Conservation (phyloP, 495 filamentous ascomycete genomes). For the Evansstolkia leycettana region DNA sequence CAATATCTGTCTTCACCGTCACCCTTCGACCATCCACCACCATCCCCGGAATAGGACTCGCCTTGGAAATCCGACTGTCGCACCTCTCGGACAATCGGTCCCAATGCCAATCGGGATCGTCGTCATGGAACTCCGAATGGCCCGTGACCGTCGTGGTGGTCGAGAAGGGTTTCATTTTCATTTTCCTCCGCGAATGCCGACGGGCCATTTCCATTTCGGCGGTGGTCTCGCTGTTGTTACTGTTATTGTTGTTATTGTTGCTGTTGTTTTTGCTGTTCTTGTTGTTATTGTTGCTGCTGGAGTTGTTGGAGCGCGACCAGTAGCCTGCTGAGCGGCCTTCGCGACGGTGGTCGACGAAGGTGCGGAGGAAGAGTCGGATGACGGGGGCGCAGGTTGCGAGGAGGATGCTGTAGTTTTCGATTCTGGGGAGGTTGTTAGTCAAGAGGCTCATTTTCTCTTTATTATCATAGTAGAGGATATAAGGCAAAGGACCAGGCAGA, state of each 20-base stretch:
- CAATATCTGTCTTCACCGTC: slow-evolving; percentile 6
- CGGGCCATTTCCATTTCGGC: no score
- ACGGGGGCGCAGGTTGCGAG: slow-evolving; percentile 19
- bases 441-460: no score
- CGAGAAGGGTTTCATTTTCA: background rate
- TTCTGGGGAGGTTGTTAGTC: no score
- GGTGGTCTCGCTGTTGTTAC: background rate
- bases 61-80: background rate
- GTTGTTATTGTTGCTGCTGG: slow-evolving; percentile 1
- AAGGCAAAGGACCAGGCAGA: no score
- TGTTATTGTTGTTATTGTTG: background rate
- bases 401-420: slow-evolving; percentile 27
- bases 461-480: no score
- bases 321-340: slow-evolving; percentile 2
- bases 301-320: background rate
- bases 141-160: background rate
- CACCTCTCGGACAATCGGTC: background rate
- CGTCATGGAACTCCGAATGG: background rate
- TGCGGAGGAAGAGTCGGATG: slow-evolving; percentile 5
- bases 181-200: no score
- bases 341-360: slow-evolving; percentile 3
- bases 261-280: slow-evolving; percentile 1
- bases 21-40: background rate
- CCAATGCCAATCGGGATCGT: no score
- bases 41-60: background rate